phyloP scores from a whole-genome alignment of 2,329 filamentous ascomycete species.

The Colletotrichum lentis region DNA sequence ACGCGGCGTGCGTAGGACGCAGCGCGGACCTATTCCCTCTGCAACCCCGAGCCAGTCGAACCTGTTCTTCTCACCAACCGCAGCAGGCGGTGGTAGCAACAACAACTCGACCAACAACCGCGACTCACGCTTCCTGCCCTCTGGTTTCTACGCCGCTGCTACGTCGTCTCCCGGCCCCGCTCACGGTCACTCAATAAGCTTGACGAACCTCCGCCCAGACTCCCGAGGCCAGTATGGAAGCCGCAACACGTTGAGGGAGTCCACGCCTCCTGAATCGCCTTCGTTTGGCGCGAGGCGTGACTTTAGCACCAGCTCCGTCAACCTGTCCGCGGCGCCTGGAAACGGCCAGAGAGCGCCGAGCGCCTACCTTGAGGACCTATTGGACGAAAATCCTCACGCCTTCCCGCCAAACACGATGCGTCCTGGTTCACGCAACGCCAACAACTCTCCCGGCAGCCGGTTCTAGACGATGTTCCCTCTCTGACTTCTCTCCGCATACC shows the following conservation, averaged over 20 bases:
- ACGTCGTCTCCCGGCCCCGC: slow-evolving; percentile 57
- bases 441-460: slow-evolving; percentile 22
- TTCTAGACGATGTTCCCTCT: slow-evolving; percentile 3
- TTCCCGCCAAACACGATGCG: slow-evolving; percentile 57
- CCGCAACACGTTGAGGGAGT: slow-evolving; percentile 54
- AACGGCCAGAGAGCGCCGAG: slow-evolving; percentile 80
- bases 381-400: slow-evolving; percentile 73
- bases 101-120: slow-evolving; percentile 58
- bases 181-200: slow-evolving; percentile 63
- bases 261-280: slow-evolving; percentile 73
- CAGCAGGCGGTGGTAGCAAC: slow-evolving; percentile 68
- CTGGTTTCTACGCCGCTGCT: slow-evolving; percentile 87
- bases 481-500: slow-evolving; percentile 1
- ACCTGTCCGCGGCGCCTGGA: slow-evolving; percentile 63
- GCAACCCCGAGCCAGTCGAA: slow-evolving; percentile 70
- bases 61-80: slow-evolving; percentile 96
- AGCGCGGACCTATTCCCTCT: slow-evolving; percentile 61
- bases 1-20: slow-evolving; percentile 61
- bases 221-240: slow-evolving; percentile 58
- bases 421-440: slow-evolving; percentile 32
- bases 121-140: slow-evolving; percentile 82
- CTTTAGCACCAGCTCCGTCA: slow-evolving; percentile 71
- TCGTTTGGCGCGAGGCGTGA: slow-evolving; percentile 58
- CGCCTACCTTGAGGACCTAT: slow-evolving; percentile 87
- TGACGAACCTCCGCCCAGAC: slow-evolving; percentile 69